phyloP scores from a whole-genome alignment of 768 basidiomycete species.

The Rhodotorula graminis region DNA sequence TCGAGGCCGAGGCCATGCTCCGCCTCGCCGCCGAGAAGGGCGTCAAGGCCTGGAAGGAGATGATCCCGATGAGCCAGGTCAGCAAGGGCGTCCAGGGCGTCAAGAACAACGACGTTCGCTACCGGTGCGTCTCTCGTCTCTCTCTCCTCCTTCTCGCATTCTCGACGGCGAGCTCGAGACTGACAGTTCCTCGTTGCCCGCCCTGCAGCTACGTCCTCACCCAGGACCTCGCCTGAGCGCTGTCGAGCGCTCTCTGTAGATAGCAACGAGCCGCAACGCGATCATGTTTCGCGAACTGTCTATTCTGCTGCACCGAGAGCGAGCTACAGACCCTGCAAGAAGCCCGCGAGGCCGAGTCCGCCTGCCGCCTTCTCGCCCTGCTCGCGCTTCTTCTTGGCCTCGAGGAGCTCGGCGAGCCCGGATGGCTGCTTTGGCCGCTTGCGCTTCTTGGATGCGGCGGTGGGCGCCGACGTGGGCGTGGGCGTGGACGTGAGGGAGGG shows the following conservation, averaged over 20 bases:
- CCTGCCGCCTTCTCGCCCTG: background rate
- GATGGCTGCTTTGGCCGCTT: slow-evolving; percentile 22
- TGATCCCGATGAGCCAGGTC: slow-evolving; percentile 36
- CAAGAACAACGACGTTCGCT: slow-evolving; percentile 34
- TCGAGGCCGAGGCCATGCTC: slow-evolving; percentile 58
- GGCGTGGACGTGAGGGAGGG: no score
- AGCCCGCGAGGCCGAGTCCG: slow-evolving; percentile 13
- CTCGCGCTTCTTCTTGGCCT: slow-evolving; percentile 26
- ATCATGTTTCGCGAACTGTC: no score
- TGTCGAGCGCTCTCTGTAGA: background rate
- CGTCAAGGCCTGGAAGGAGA: slow-evolving; percentile 44
- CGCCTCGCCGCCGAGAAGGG: slow-evolving; percentile 57
- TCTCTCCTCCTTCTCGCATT: no score
- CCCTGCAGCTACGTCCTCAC: slow-evolving; percentile 7
- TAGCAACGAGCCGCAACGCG: no score
- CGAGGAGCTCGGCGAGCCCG: slow-evolving; percentile 28
- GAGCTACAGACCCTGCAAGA: slow-evolving; percentile 22
- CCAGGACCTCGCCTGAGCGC: slow-evolving; percentile 11
- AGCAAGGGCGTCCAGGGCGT: slow-evolving; percentile 32
- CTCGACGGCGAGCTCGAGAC: no score
- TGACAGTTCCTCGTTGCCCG: background rate
- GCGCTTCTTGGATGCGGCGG: slow-evolving; percentile 8
- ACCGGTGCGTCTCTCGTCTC: slow-evolving; percentile 22
- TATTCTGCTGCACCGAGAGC: no score
- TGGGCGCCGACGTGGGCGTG: no score